phyloP scores from a whole-genome alignment of 2,329 filamentous ascomycete species.

The Pyrenophora graminea region DNA sequence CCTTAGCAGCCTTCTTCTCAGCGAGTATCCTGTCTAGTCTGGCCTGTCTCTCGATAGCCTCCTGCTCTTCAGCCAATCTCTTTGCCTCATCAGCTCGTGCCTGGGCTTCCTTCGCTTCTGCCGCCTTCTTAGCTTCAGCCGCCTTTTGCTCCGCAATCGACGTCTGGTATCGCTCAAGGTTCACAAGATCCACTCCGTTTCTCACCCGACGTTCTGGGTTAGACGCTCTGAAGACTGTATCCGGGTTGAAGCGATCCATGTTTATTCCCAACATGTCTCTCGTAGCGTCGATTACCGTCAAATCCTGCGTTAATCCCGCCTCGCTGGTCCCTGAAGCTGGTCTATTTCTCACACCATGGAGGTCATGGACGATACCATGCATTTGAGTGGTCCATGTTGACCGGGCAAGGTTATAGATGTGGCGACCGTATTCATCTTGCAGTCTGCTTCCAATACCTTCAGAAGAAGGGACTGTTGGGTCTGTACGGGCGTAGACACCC shows the following conservation, averaged over 20 bases:
- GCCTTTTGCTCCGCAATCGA: no score
- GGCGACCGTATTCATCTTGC: background rate
- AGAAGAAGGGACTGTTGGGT: background rate
- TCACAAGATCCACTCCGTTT: background rate
- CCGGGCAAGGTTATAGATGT: background rate
- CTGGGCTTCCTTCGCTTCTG: background rate
- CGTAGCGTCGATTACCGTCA: background rate
- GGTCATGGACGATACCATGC: background rate
- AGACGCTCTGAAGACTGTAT: background rate
- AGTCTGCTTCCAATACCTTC: background rate
- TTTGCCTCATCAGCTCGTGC: background rate
- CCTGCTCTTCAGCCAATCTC: no score
- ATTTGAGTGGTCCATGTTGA: background rate
- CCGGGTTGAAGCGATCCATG: background rate
- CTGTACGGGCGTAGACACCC: no score
- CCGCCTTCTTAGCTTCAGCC: background rate
- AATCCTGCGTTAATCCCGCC: background rate
- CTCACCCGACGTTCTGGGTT: background rate
- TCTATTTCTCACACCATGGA: background rate
- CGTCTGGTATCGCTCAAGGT: background rate
- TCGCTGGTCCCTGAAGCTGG: background rate
- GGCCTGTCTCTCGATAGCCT: no score
- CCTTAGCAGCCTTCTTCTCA: background rate
- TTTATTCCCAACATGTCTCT: background rate
- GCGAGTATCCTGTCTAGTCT: background rate